A percentile compares a stretch with the other conserved stretches of the same genome.
These are phyloP conservation scores for Hysterangium stoloniferum DNA, from an alignment of 768 basidiomycete genomes.

Conservation along the genomic window DNA sequence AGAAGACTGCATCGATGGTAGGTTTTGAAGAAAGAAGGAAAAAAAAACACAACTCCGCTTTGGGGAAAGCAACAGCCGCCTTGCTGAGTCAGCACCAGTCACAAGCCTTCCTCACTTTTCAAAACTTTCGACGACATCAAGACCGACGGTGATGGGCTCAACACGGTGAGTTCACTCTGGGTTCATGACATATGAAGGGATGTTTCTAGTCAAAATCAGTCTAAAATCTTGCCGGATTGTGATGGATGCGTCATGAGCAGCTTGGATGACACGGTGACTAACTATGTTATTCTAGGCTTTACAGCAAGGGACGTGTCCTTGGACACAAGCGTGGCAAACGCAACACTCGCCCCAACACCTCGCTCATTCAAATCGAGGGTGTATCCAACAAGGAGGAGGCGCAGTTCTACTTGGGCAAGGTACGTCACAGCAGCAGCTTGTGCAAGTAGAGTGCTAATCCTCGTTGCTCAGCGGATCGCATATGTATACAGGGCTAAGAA, in stretches of 20 bases:
- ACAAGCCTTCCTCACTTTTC: not conserved
- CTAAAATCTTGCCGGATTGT: not conserved
- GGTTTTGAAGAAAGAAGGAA: slow-evolving; percentile 10
- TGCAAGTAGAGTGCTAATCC: not conserved
- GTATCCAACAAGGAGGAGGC: slow-evolving; percentile 90
- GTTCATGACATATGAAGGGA: too few species aligned
- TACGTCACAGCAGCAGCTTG: slow-evolving; percentile 29
- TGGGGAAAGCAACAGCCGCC: not conserved
- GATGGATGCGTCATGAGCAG: slow-evolving; percentile 8
- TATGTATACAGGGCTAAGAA: slow-evolving; percentile 97
- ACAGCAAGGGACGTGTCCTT: slow-evolving; percentile 92
- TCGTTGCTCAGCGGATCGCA: slow-evolving; percentile 67
- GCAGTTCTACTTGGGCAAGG: slow-evolving; percentile 98
- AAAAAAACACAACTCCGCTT: not conserved
- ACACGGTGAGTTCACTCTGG: slow-evolving; percentile 14
- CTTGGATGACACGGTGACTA: slow-evolving; percentile 8
- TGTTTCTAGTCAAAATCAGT: not conserved
- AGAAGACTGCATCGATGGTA: slow-evolving; percentile 37
- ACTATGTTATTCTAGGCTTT: slow-evolving; percentile 54
- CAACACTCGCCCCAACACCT: slow-evolving; percentile 93
- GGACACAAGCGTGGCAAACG: slow-evolving; percentile 99
- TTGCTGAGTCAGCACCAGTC: slow-evolving; percentile 6
- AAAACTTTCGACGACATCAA: slow-evolving; percentile 14
- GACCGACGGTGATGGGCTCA: slow-evolving; percentile 8
- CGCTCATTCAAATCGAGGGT: slow-evolving; percentile 95